Evolutionary conservation across 371 early-diverging fungal species (phyloP), one percentile per base, ranked within the genome.

Genomic region (Mucor saturninus): DNA sequence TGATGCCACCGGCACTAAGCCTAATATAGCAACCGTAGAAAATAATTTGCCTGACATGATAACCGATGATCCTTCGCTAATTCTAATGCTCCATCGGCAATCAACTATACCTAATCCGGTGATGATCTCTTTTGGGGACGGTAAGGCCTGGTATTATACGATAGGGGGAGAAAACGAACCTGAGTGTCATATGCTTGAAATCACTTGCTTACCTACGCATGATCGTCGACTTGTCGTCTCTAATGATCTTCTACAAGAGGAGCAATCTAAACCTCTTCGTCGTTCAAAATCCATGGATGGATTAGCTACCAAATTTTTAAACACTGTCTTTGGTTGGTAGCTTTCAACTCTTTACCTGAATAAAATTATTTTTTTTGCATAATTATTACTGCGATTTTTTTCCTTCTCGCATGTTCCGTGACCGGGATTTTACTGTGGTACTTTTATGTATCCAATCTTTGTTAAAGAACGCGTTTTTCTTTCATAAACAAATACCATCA

Each of bases 221-320:
- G 29, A 62, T 38, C 54, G 55, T 49, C 21, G 56, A 49, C 55
- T 62, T 37, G 62, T 62, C 3, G 62, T 62, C 11, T 62, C 62
- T 8, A 61, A 61, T 38, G 54, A 61, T 5, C 8, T 46, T 3
- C 26, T 50, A 2, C 1, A 21, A 21, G 26, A 46, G 26, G 32
- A 31, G 3, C 48, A 30, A 26, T 32, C 45, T 21, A 45, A 37
- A 9, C 30, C 32, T 9, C 29, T 62, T 4, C 30, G 49, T 39
- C 43, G 49, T 30, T 62, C 62, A 15, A 62, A 62, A 15, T 62
- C 62, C 26, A 45, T 62, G n/a, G 62, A 62, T 40, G 54, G 54
- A 45, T 56, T 62, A 7, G 56, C 62, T 7, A 43, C 40, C 11
- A 62, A 49, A 39, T 53, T 61, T 30, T 42, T 61, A 31, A 61